phyloP scores from a whole-genome alignment of 2,329 filamentous ascomycete genomes.

The Gaeumannomyces sp. region DNA sequence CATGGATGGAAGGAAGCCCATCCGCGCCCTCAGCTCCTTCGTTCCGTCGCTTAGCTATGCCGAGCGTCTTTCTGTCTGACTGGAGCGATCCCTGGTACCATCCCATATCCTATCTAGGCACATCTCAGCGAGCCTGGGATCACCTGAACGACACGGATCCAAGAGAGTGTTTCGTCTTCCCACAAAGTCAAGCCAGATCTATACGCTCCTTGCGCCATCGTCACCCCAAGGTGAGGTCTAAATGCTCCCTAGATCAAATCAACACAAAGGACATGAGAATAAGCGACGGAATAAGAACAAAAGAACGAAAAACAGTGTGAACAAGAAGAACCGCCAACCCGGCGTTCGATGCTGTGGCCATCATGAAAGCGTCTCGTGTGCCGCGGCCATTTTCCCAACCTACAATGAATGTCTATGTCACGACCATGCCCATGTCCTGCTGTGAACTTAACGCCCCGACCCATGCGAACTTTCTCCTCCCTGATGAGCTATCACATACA shows the following conservation, averaged over 20 bases:
- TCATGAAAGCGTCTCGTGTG: not conserved
- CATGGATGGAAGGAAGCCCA: no score
- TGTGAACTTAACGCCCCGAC: not conserved
- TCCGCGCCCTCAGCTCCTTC: no score
- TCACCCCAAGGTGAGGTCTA: not conserved
- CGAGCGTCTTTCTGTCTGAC: no score
- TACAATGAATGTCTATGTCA: not conserved
- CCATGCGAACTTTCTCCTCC: not conserved
- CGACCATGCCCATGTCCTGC: not conserved
- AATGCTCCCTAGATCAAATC: not conserved
- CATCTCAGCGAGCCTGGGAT: no score
- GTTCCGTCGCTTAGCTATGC: no score
- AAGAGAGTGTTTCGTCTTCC: not conserved
- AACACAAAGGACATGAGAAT: not conserved
- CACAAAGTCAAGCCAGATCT: not conserved
- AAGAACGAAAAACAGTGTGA: not conserved
- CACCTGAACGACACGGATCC: no score
- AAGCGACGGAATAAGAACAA: not conserved
- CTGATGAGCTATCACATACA: not conserved
- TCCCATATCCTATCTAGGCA: no score
- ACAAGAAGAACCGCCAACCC: not conserved
- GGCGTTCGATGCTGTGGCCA: not conserved
- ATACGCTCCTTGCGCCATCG: not conserved
- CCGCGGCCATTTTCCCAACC: not conserved
- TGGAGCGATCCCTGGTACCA: no score